These are phyloP conservation scores for Pholiota microspora DNA, from an alignment of 768 basidiomycete genomes.

Conservation along the genomic window DNA sequence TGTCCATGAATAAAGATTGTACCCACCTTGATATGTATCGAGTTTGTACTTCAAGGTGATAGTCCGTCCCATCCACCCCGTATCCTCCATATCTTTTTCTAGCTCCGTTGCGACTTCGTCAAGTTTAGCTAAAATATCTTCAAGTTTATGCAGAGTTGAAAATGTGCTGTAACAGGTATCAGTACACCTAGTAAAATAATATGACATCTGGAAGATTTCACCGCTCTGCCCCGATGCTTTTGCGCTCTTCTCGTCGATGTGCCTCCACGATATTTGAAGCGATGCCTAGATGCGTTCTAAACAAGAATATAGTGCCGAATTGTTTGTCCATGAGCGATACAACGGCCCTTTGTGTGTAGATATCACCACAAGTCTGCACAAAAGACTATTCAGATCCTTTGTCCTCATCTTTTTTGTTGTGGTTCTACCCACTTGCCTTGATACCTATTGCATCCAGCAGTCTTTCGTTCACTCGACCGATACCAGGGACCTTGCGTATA, in stretches of 20 bases:
- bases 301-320: constrained; percentile 73
- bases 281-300: constrained; percentile 83
- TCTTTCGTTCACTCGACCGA: constrained; percentile 89
- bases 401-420: neutral
- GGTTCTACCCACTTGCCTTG: constrained; percentile 61
- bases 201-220: constrained; percentile 23
- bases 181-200: neutral
- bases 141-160: constrained; percentile 58
- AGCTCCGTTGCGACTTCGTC: constrained; percentile 81
- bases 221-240: constrained; percentile 93
- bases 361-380: constrained; percentile 83
- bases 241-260: constrained; percentile 74
- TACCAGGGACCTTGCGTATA: constrained; percentile 85
- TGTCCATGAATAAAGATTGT: neutral
- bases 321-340: constrained; percentile 86
- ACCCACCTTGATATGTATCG: constrained; percentile 78
- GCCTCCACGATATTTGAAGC: constrained; percentile 82
- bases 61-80: constrained; percentile 84
- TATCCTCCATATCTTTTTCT: constrained; percentile 72
- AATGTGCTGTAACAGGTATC: constrained; percentile 60
- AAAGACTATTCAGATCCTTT: neutral
- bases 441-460: constrained; percentile 85
- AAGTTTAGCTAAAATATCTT: constrained; percentile 71
- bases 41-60: constrained; percentile 93
- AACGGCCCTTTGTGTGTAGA: constrained; percentile 69